A percentile compares a stretch with the other conserved stretches of the same genome.
phyloP scores from a whole-genome alignment of 2,329 filamentous ascomycete species.

The Clonostachys rhizophaga region DNA sequence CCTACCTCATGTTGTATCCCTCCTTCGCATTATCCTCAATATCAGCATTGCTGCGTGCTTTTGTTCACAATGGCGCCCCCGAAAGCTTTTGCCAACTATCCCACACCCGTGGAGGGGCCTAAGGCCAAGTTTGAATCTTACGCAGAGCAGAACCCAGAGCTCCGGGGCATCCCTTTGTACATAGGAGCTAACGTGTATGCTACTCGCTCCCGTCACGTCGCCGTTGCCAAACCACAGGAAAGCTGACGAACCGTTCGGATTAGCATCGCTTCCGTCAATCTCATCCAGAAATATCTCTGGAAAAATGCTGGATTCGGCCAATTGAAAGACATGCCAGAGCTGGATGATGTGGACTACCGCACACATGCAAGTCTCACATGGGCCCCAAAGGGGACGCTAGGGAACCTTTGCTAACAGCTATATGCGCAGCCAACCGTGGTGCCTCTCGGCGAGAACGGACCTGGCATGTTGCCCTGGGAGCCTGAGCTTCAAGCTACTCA shows the following conservation, averaged over 20 bases:
- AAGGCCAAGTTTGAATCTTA: conserved; percentile 25
- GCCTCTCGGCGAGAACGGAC: conserved; percentile 33
- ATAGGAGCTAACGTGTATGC: conserved; percentile 58
- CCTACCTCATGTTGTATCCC: too few species aligned
- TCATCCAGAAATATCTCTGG: conserved; percentile 65
- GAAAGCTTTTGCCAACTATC: conserved; percentile 36
- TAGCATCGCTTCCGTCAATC: conserved; percentile 1
- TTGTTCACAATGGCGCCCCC: conserved; percentile 14
- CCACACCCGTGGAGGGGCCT: conserved; percentile 24
- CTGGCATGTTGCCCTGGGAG: conserved; percentile 30
- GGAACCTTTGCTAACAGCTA: neutral
- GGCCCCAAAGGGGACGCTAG: too few species aligned
- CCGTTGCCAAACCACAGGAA: neutral
- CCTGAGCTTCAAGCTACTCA: conserved; percentile 32
- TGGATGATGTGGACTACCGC: conserved; percentile 37
- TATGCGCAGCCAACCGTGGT: conserved; percentile 48
- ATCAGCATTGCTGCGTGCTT: too few species aligned
- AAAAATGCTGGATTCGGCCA: conserved; percentile 56
- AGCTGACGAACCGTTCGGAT: neutral
- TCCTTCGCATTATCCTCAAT: too few species aligned
- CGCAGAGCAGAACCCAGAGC: conserved; percentile 59
- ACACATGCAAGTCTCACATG: conserved; percentile 37
- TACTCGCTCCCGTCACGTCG: neutral
- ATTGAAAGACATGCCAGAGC: conserved; percentile 37
- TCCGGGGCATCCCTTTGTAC: conserved; percentile 61